These are phyloP conservation scores for Penicillium nordicum DNA, from an alignment of 2,329 filamentous ascomycete species.

Conservation along the genomic window DNA sequence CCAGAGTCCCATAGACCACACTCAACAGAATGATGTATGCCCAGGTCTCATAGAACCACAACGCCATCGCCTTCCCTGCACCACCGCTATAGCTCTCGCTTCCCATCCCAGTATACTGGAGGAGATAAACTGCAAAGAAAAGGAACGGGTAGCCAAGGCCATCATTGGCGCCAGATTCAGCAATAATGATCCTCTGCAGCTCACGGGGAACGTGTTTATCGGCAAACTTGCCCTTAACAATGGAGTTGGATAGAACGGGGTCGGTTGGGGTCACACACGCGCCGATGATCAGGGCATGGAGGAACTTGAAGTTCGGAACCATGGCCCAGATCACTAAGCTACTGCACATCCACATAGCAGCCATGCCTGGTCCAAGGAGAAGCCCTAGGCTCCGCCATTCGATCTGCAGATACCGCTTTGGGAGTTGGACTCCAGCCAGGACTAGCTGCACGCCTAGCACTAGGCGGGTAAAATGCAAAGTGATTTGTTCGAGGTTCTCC, in stretches of 20 bases:
- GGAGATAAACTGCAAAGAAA: slow-evolving; percentile 77
- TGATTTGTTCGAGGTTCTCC: slow-evolving; percentile 66
- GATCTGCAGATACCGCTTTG: slow-evolving; percentile 71
- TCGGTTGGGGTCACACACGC: slow-evolving; percentile 92
- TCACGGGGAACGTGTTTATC: slow-evolving; percentile 82
- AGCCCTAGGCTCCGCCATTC: slow-evolving; percentile 75
- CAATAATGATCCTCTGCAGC: slow-evolving; percentile 75
- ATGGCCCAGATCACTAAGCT: slow-evolving; percentile 74
- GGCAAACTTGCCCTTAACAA: slow-evolving; percentile 90
- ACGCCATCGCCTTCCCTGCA: slow-evolving; percentile 63
- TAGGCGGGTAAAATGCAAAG: slow-evolving; percentile 78
- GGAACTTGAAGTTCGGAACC: slow-evolving; percentile 66
- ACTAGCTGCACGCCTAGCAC: slow-evolving; percentile 89
- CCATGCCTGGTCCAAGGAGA: slow-evolving; percentile 81
- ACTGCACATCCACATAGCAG: slow-evolving; percentile 80
- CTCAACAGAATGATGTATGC: slow-evolving; percentile 78
- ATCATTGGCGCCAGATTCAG: slow-evolving; percentile 85
- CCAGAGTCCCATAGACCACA: slow-evolving; percentile 68
- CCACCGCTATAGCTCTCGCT: slow-evolving; percentile 57
- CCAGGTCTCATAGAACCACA: slow-evolving; percentile 86
- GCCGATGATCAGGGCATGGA: slow-evolving; percentile 75
- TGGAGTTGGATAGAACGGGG: slow-evolving; percentile 80
- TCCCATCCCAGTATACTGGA: slow-evolving; percentile 67
- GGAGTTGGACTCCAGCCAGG: slow-evolving; percentile 81
- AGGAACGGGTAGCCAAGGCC: slow-evolving; percentile 85